Percentiles rank a stretch among this genome's conserved stretches.
phyloP scores from a whole-genome alignment of 75 land plant species.

The Pinus tabuliformis region DNA sequence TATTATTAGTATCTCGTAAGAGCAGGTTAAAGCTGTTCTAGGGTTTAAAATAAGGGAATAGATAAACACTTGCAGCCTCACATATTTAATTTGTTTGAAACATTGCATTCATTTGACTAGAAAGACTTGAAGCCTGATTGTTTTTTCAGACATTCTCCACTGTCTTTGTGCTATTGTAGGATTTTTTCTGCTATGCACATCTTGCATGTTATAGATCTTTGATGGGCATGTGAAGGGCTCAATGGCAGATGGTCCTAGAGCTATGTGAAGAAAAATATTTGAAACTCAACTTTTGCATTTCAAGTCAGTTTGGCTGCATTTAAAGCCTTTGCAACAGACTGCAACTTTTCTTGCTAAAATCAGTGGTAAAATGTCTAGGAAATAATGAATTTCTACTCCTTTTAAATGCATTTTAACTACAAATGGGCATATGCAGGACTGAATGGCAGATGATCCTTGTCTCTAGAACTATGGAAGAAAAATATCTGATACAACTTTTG shows the following conservation, averaged over 20 bases:
- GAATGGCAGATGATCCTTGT: not conserved
- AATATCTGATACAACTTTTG: not conserved
- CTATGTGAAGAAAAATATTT: too few relatives aligned
- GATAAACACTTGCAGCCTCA: not conserved
- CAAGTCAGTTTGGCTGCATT: too few relatives aligned
- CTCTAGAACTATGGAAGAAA: not conserved
- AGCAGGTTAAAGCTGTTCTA: not conserved
- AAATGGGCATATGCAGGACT: too few relatives aligned
- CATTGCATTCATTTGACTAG: not conserved
- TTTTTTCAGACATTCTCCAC: not conserved
- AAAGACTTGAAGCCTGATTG: not conserved
- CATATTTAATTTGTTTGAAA: not conserved
- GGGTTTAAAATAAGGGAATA: not conserved
- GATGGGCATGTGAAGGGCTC: not conserved
- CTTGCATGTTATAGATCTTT: not conserved
- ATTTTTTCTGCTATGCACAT: too few relatives aligned
- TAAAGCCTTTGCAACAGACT: too few relatives aligned
- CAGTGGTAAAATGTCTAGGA: too few relatives aligned
- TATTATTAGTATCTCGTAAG: not conserved
- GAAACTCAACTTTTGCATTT: too few relatives aligned
- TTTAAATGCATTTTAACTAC: too few relatives aligned
- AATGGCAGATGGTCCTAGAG: too few relatives aligned
- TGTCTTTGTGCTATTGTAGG: not conserved
- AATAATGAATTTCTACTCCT: too few relatives aligned
- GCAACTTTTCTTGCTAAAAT: too few relatives aligned